These are phyloP conservation scores for Trifolium fragiferum DNA, from an alignment of 306 rosid species.

Conservation along the genomic window DNA sequence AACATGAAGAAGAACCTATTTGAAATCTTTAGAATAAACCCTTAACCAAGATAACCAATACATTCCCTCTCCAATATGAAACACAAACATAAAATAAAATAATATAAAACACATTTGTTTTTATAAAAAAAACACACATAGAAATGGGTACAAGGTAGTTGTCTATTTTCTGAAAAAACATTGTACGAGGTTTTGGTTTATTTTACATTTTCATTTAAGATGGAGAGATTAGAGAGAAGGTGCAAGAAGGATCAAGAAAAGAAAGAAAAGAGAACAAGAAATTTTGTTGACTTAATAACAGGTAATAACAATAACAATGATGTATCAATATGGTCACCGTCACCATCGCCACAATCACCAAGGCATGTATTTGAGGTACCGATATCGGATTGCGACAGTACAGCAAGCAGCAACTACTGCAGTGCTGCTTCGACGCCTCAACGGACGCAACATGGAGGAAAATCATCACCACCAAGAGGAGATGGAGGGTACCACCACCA, in stretches of 20 bases:
- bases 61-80: constrained; percentile 47
- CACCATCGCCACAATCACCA: constrained; percentile 45
- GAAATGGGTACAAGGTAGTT: constrained; percentile 4
- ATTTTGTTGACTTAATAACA: neutral
- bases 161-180: neutral
- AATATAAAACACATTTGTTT: neutral
- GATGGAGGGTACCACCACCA: constrained; percentile 48
- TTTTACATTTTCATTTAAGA: neutral
- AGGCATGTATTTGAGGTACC: constrained; percentile 73
- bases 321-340: neutral
- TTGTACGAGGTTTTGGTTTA: neutral
- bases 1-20: neutral
- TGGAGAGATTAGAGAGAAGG: constrained; percentile 36
- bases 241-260: constrained; percentile 26
- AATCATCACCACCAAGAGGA: neutral
- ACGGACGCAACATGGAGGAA: neutral
- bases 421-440: neutral
- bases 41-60: constrained; percentile 10
- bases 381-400: constrained; percentile 54
- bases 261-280: constrained; percentile 34
- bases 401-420: constrained; percentile 39
- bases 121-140: neutral
- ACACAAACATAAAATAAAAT: neutral
- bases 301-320: constrained; percentile 35
- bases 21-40: constrained; percentile 24